Evolutionary conservation across 2,329 filamentous ascomycete genomes (phyloP).

Genomic region (Ophiostoma tasmaniense): DNA sequence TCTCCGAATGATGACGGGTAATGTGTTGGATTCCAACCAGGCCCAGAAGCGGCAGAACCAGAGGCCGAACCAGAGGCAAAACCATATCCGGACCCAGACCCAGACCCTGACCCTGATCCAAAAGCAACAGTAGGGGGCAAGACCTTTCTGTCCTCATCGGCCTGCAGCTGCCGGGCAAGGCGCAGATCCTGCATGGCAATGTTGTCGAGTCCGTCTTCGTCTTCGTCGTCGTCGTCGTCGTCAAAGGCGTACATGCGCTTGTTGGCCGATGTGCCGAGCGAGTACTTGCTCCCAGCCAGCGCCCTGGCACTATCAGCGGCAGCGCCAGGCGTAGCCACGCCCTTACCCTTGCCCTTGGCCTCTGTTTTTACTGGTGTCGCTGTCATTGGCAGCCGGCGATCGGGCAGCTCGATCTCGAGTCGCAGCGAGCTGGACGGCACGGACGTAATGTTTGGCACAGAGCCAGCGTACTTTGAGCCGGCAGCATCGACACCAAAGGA

Average conservation of each 20-base stretch:
- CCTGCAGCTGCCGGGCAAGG: slow-evolving; percentile 45
- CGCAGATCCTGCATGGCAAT: not conserved
- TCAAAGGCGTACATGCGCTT: slow-evolving; percentile 30
- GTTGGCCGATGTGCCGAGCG: slow-evolving; percentile 34
- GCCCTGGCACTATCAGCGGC: slow-evolving; percentile 33
- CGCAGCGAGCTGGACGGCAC: slow-evolving; percentile 22
- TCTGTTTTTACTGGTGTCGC: not conserved
- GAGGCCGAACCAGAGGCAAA: not conserved
- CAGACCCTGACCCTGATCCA: too few species aligned
- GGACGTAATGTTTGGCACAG: slow-evolving; percentile 7
- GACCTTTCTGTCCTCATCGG: slow-evolving; percentile 31
- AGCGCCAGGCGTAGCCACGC: slow-evolving; percentile 20
- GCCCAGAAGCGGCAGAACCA: not conserved
- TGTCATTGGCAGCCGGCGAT: not conserved
- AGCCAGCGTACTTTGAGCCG: slow-evolving; percentile 7
- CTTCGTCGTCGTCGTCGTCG: slow-evolving; percentile 30
- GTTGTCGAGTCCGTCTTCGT: not conserved
- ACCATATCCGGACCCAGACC: too few species aligned
- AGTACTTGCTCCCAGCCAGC: slow-evolving; percentile 41
- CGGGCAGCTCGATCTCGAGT: slow-evolving; percentile 31
- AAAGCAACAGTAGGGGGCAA: not conserved
- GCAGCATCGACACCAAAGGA: slow-evolving; percentile 20
- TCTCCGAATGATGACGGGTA: not conserved
- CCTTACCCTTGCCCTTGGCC: not conserved
- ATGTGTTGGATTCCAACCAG: not conserved